Conservation (phyloP, 805 yeast species). For the Hanseniaspora jakobsenii region DNA sequence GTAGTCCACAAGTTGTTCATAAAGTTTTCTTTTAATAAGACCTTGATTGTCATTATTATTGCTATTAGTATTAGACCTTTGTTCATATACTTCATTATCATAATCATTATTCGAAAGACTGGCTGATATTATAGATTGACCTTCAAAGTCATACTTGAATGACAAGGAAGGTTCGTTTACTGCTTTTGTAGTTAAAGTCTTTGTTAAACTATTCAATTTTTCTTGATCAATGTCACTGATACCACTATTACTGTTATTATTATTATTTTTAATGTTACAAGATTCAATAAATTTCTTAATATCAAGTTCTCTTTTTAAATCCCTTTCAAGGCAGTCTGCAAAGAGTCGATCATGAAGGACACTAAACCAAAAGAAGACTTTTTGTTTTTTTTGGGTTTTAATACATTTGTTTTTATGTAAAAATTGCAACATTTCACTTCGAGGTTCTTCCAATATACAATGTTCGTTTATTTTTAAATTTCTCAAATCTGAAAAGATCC, state of each 20-base stretch:
- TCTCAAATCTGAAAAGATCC: conserved; percentile 82
- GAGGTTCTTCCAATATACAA: conserved; percentile 78
- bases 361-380: conserved; percentile 92
- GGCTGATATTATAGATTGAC: too few species aligned
- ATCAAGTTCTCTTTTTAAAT: conserved; percentile 61
- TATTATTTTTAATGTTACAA: background rate
- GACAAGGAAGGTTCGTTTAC: conserved; percentile 67
- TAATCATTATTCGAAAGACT: too few species aligned
- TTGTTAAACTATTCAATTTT: background rate
- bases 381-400: conserved; percentile 91
- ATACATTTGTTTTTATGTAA: conserved; percentile 76
- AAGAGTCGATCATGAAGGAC: conserved; percentile 88
- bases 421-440: conserved; percentile 72
- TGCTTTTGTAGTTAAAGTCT: conserved; percentile 57
- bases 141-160: conserved; percentile 40
- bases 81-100: background rate
- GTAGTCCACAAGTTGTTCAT: conserved; percentile 41
- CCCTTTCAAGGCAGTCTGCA: conserved; percentile 88
- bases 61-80: background rate
- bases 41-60: too few species aligned
- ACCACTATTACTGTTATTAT: too few species aligned
- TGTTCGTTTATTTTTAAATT: conserved; percentile 74
- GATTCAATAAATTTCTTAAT: conserved; percentile 29
- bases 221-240: background rate
- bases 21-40: conserved; percentile 32